These are phyloP conservation scores for Acorus calamus DNA, from an alignment of 106 monocot genomes.

Conservation along the genomic window DNA sequence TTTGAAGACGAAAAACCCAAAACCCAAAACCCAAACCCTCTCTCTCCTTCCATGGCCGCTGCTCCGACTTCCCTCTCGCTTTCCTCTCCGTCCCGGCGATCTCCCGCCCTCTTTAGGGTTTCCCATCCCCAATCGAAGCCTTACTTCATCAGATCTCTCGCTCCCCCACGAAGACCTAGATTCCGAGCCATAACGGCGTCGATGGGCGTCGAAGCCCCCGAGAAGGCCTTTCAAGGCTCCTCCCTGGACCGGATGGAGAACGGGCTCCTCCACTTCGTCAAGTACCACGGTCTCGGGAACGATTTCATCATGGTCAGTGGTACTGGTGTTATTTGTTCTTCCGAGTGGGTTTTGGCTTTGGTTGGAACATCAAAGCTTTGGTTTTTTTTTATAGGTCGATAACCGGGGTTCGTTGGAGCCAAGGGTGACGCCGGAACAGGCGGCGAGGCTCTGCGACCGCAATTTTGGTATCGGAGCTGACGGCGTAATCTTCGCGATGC, in stretches of 20 bases:
- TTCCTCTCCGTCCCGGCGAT: conserved; percentile 7
- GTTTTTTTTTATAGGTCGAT: conserved; percentile 51
- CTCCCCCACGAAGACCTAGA: conserved; percentile 19
- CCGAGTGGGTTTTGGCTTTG: background rate
- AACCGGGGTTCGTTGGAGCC: conserved; percentile 79
- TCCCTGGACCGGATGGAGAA: conserved; percentile 30
- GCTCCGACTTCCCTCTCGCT: conserved; percentile 1
- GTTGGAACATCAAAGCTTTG: conserved; percentile 2
- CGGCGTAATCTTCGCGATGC: conserved; percentile 89
- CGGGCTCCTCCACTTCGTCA: conserved; percentile 63
- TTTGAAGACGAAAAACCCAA: no score
- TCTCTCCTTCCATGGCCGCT: no score
- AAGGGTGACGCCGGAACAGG: conserved; percentile 79
- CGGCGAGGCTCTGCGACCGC: conserved; percentile 76
- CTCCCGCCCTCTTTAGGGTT: conserved; percentile 3
- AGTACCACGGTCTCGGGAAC: conserved; percentile 97
- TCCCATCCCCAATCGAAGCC: background rate
- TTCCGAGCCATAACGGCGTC: conserved; percentile 11
- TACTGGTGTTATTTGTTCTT: no score
- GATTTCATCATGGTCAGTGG: conserved; percentile 79
- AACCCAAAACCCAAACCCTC: no score
- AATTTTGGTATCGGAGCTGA: conserved; percentile 93
- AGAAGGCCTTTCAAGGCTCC: conserved; percentile 15
- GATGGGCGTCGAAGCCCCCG: conserved; percentile 53
- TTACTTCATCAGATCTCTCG: conserved; percentile 5